Evolutionary conservation across 2,329 filamentous ascomycete genomes (phyloP), one percentile per base, ranked within the genome.

Genomic region (Fusarium drepaniforme): DNA sequence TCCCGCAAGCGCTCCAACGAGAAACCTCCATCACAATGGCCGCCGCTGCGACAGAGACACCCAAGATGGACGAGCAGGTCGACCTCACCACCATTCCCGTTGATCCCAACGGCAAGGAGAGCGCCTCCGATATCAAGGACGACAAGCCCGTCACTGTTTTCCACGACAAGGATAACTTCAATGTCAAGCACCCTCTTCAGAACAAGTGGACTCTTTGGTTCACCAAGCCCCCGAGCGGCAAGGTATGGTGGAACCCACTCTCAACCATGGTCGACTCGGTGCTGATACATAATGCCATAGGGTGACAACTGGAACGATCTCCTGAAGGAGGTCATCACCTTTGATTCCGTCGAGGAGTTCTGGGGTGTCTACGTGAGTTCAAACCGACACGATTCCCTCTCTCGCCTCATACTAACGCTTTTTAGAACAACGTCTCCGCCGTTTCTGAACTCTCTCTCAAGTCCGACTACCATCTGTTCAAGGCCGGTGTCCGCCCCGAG

Each of bases 151-250:
- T 98, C 80, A 99, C 97, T 57, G 96, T 99, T 79, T 99, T 99
- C 88, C 96, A 99, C 84, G 95, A 98, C 86, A 93, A 97, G 79
- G 94, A 98, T 77, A 98, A 99, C 89, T 99, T 99, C 91, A 99
- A 97, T 81, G 97, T 99, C 85, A 99, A 98, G 90, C 97, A 99
- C 85, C 96, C 96, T 77, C 90, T 99, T 72, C 96, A 97, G 90
- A 94, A 98, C 89, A 93, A 94, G 83, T 99, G 97, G 97, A 98
- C 97, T 70, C 89, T 99, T 67, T 99, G 97, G 97, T 99, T 98
- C 89, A 98, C 96, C 81, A 98, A 98, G 90, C 96, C 97, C 64
- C 94, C 96, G 51, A 97, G 93, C 83, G 96, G 95, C 87, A 98
- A 97, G 93, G 95, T 97, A 85, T 70, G 87, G 80, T 56, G 64